Conservation (phyloP, 1,284 basidiomycete genomes). For the Apiotrichum gracile region DNA sequence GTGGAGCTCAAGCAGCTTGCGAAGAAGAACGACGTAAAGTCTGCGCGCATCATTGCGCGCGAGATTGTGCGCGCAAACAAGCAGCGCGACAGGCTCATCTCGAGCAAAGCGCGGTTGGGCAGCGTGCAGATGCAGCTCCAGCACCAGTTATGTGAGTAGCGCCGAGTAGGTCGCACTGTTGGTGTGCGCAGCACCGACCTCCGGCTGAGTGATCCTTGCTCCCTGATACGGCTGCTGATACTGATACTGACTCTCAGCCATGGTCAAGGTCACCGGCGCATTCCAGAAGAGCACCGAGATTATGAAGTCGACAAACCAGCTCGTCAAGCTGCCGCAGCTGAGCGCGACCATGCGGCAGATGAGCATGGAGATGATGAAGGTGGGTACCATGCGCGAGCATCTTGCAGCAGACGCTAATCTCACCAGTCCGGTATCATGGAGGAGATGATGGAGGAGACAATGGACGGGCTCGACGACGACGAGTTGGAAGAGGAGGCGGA, state of each 20-base stretch:
- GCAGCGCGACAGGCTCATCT: constrained; percentile 86
- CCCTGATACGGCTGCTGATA: background rate
- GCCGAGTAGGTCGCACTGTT: too few relatives aligned
- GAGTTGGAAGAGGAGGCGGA: constrained; percentile 96
- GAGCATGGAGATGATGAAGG: constrained; percentile 99
- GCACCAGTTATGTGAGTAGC: constrained; percentile 79
- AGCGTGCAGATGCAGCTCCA: constrained; percentile 86
- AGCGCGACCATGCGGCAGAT: constrained; percentile 91
- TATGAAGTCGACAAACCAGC: constrained; percentile 92
- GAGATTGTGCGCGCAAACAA: constrained; percentile 94
- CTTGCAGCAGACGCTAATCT: background rate
- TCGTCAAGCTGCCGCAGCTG: constrained; percentile 88
- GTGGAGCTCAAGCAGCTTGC: constrained; percentile 83
- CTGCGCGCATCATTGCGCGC: constrained; percentile 79
- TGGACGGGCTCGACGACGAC: constrained; percentile 75
- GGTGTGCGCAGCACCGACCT: too few relatives aligned
- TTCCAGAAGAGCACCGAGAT: constrained; percentile 98
- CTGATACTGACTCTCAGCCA: constrained; percentile 55
- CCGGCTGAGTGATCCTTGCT: too few relatives aligned
- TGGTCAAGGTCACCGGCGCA: constrained; percentile 94
- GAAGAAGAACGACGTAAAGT: constrained; percentile 84
- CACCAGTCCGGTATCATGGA: constrained; percentile 82
- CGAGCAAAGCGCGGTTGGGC: constrained; percentile 86
- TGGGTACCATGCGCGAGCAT: constrained; percentile 31
- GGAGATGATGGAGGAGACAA: constrained; percentile 83